These are phyloP conservation scores for Penicillium cosmopolitanum DNA, from an alignment of 495 filamentous ascomycete species.

Conservation along the genomic window DNA sequence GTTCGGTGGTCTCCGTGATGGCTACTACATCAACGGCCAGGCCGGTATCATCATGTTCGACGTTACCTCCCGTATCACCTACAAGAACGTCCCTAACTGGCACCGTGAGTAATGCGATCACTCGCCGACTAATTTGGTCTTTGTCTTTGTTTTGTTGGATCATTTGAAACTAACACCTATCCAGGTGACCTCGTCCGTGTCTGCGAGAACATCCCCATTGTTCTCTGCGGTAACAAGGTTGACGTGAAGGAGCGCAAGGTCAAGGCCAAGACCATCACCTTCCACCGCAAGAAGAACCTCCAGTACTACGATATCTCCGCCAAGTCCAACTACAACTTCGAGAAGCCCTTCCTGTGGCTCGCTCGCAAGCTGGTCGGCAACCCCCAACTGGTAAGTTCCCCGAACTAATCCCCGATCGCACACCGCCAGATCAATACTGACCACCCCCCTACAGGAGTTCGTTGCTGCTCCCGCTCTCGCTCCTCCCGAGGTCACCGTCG, in stretches of 20 bases:
- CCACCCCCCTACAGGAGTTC: slow-evolving; percentile 71
- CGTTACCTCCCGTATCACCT: slow-evolving; percentile 99
- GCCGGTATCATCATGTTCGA: slow-evolving; percentile 99
- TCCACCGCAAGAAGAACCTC: slow-evolving; percentile 99
- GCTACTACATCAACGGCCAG: slow-evolving; percentile 99
- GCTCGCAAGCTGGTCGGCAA: slow-evolving; percentile 98
- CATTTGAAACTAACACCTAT: neutral
- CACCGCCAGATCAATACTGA: slow-evolving; percentile 20
- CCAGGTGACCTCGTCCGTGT: slow-evolving; percentile 98
- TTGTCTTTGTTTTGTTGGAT: neutral
- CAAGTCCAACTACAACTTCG: slow-evolving; percentile 99
- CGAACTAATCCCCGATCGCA: neutral
- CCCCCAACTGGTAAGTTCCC: slow-evolving; percentile 71
- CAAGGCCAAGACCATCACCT: slow-evolving; percentile 99
- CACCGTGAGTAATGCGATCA: slow-evolving; percentile 75
- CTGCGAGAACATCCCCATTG: slow-evolving; percentile 99
- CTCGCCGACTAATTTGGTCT: neutral
- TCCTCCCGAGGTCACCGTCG: slow-evolving; percentile 87
- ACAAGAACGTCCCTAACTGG: slow-evolving; percentile 99
- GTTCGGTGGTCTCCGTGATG: slow-evolving; percentile 99
- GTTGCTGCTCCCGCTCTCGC: slow-evolving; percentile 93
- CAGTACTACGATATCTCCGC: slow-evolving; percentile 99
- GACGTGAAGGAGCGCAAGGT: slow-evolving; percentile 99
- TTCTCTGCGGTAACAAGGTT: slow-evolving; percentile 99
- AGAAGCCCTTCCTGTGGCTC: slow-evolving; percentile 99